Base-by-base conservation (phyloP, 768 basidiomycete genomes). In the Leccinellum albellum region DNA sequence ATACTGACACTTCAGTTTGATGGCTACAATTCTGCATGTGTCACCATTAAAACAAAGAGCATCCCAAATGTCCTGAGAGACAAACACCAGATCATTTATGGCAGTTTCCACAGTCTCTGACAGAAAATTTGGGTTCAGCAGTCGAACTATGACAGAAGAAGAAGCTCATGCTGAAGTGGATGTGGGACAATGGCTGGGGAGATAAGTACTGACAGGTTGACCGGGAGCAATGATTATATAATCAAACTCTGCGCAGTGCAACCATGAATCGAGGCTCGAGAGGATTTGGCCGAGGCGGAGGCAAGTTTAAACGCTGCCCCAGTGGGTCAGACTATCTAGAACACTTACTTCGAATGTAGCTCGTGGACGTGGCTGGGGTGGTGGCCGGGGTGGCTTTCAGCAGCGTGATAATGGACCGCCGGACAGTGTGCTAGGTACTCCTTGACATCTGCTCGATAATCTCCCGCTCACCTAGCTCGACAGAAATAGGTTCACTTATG, bases 401-500 rank as follows among this genome's bases (percentile, higher is more conserved):
- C 87, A 85, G 58, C 79, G 88, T 45, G 89, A 92, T 66, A 57
- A 75, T 17, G 91, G 91, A 10, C 91, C 91, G 66, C 91, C 91
- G 48, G 89, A 90, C 46, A 80, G 80, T 50, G 89, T 93, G 20
- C 70, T 91, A 42, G 91, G 91, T 87, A 62, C 33, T 40, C 40
- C 26, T 12, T 10, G 47, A 48, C 17, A 37, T 50, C 13, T 23
- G 14, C 42, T 29, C 3, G 12, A 40, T 26, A n/a, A n/a, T 14
- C 35, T 29, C 33, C 20, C 37, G 48, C 62, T 54, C 49, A 68
- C 57, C 24, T 37, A 29, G 37, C 49, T 57, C 24, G n/a, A 26
- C 64, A 97, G 95, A 97, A 77, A 87, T 96, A 77, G 94, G 95
- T 55, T 77, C 87, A 1, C 97, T 98, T 71, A 70, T 94, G 31